Base-by-base conservation (phyloP, 805 yeast genomes). In the Kluyveromyces lactis region DNA sequence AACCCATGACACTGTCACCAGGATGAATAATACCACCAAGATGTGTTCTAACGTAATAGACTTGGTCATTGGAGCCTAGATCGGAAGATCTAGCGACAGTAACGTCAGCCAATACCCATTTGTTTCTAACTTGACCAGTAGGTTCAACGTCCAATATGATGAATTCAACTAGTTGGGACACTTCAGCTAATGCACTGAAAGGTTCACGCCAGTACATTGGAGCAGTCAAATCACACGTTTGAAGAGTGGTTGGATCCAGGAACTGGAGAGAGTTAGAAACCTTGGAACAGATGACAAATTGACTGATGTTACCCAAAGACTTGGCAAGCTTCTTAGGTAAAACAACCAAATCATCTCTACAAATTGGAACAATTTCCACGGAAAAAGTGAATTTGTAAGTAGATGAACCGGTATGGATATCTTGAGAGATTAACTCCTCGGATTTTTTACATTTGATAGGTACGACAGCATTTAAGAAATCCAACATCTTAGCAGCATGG, bases 1-100 rank as follows among this genome's bases (percentile, higher is more conserved):
- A 94, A 39, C 98, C 98, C 75, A 90, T 66, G 16, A 78, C 95
- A 11, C 92, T 81, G 60, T 92, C 98, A 51, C 98, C 99, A 3
- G 97, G 95, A 60, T 92, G 97, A 54, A 92, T 71, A 49, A 92
- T 77, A 44, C 82, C 96, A 49, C 98, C 99, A 36, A 92, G 68
- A 61, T 94, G 98, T 0, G 96, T 78, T 58, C 96, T 75, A 24
- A 90, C 78, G 48, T 84, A 86, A 58, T 73, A 89, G 34, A 86
- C 81, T 46, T 73, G 73, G 56, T 87, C 95, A 57, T 87, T 87
- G 38, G 73, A 72, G 32, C 97, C 96, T 68, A 92, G 62, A 62
- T 92, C 98, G 35, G 80, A 63, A 13, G 95, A 77, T 56, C 96
- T 75, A n/a, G 95, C 90, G 29, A 89, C 80, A 2, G 95, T 86